These are phyloP conservation scores for Penicillium malachiteum DNA, from an alignment of 495 filamentous ascomycete genomes.

Conservation along the genomic window DNA sequence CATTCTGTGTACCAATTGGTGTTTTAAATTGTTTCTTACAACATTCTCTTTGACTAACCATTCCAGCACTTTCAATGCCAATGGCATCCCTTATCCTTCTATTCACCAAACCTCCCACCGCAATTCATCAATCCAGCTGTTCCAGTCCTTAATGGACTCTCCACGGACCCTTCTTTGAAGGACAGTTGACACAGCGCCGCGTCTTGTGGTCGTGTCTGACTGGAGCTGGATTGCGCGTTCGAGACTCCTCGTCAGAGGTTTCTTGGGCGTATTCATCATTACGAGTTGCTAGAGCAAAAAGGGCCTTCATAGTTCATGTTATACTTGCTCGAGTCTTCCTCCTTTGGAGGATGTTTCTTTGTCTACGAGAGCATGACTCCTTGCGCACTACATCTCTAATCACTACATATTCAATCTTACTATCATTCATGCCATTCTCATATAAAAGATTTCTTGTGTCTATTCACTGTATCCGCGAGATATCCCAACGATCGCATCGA, in stretches of 20 bases:
- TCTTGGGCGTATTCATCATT: slow-evolving; percentile 7
- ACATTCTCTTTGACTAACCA: too few species aligned
- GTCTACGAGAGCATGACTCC: slow-evolving; percentile 53
- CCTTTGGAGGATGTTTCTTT: slow-evolving; percentile 10
- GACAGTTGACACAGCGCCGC: slow-evolving; percentile 43
- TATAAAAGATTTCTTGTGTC: neutral
- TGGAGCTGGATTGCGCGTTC: slow-evolving; percentile 44
- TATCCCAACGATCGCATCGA: too few species aligned
- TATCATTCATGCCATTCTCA: neutral
- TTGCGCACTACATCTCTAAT: slow-evolving; percentile 45
- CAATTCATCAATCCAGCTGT: slow-evolving; percentile 47
- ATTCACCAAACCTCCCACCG: slow-evolving; percentile 4
- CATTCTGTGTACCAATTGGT: neutral
- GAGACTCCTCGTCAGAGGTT: slow-evolving; percentile 16
- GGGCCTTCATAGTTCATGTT: slow-evolving; percentile 57
- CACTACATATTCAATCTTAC: neutral
- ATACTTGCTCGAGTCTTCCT: slow-evolving; percentile 31
- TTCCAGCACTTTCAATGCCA: too few species aligned
- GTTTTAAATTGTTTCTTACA: neutral
- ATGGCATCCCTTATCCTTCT: too few species aligned
- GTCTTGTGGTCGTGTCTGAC: slow-evolving; percentile 49
- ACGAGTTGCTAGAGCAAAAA: slow-evolving; percentile 43
- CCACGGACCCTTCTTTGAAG: slow-evolving; percentile 41
- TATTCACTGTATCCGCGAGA: too few species aligned
- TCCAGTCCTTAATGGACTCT: slow-evolving; percentile 25